Base-by-base conservation (phyloP, 805 yeast genomes). In the Tetrapisispora taiwanensis region DNA sequence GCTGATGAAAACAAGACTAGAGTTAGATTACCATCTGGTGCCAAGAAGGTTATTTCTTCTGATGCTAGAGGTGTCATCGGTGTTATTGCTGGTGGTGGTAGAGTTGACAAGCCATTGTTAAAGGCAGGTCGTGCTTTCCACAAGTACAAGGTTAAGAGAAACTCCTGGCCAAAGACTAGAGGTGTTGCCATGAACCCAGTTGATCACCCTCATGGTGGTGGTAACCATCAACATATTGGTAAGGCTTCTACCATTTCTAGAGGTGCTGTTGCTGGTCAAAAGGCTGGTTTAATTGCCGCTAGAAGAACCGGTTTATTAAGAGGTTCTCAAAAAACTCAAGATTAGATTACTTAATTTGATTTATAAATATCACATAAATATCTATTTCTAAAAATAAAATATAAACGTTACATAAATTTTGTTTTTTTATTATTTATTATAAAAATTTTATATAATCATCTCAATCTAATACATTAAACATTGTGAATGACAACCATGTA, bases 121-220 rank as follows among this genome's bases (percentile, higher is more conserved):
- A 90, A 90, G 86, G 98, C 98, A 70, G 97, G 97, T 78, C 88
- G 95, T 80, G 98, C 98, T 60, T 90, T 82, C 95, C 96, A 90
- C 89, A 90, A 90, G 80, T 89, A 84, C 90, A 89, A 75, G 77
- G 95, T 89, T 67, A 92, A 92, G 94, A 82, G 97, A 79, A 88
- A 92, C 95, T 87, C 95, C 59, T 92, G 97, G 97, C 98, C 98
- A 77, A 89, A 87, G 85, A 92, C 97, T 70, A 88, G 97, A 81
- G 98, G 97, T 90, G 97, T 90, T 72, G 98, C 98, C 73, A 90
- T 92, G 98, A 90, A 90, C 80, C 97, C 97, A 74, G 98, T 90
- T 73, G 98, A 90, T 74, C 98, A 90, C 81, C 98, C 98, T 73
- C 98, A 90, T 75, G 98, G 98, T 86, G 97, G 98, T 90, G 98